Base-by-base conservation (phyloP, 306 rosid genomes). In the Quercus suber region DNA sequence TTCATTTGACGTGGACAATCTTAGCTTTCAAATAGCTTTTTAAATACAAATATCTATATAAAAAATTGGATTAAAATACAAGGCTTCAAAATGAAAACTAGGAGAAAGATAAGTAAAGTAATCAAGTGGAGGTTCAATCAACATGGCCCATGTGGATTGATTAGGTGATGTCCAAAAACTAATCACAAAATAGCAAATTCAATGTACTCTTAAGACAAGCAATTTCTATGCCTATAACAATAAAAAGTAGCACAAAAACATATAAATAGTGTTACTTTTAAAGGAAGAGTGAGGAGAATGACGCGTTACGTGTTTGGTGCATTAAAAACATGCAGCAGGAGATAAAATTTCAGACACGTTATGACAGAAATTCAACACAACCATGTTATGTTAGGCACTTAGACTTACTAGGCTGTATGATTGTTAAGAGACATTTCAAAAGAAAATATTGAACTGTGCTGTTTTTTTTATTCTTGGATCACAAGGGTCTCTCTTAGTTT, bases 111-210 rank as follows among this genome's bases (percentile, higher is more conserved):
- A 19, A 74, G 77, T 80, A 76, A 70, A 82, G 77, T 79, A 69
- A 78, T 78, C n/a, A 37, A 41, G 51, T 71, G 78, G 71, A 30
- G 75, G 41, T 37, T 70, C 71, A 77, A 49, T 69, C 64, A 86
- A 77, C 86, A 77, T 63, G 79, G 69, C 76, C 87, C 89, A 86
- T 83, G 87, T 86, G 89, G 76, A 84, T 83, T 83, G 83, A 83
- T 86, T 69, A 83, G 81, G 51, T 63, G 76, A 78, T 83, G 85
- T 83, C 76, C 84, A 55, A 74, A 65, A 81, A 75, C 60, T 55
- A 69, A 27, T 59, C 45, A 41, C 11, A 27, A 30, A 68, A 61
- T 14, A 7, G 55, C 60, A 79, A 79, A 68, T 77, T 82, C 84
- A 78, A 67, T 79, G 59, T 23, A 79, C 81, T 72, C 28, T 4